Evolutionary conservation across 2,329 filamentous ascomycete genomes (phyloP).

Genomic region (Lecanosticta acicola): DNA sequence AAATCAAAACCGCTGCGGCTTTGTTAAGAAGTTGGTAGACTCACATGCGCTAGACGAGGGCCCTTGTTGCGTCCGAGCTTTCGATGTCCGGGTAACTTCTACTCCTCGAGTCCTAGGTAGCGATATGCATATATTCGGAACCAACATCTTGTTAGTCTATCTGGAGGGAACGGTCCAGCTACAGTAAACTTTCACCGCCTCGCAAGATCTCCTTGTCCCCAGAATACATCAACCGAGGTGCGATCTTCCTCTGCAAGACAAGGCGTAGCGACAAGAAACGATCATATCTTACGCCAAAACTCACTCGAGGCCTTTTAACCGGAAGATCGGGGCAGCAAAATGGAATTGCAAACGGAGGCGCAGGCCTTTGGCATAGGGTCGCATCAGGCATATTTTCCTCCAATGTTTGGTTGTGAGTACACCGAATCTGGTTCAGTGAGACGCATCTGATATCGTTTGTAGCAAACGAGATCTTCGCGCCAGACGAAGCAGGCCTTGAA

Average conservation of each 20-base stretch:
- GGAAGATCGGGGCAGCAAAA: not conserved
- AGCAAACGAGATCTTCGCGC: conserved; percentile 1
- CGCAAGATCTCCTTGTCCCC: not conserved
- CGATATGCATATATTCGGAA: too few species aligned
- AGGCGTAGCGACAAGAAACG: not conserved
- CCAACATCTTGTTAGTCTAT: too few species aligned
- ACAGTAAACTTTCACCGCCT: not conserved
- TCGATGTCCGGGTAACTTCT: too few species aligned
- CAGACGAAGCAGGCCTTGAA: not conserved
- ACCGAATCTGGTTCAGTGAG: not conserved
- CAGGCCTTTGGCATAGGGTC: not conserved
- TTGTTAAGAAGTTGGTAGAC: too few species aligned
- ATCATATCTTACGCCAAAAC: not conserved
- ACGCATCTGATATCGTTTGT: not conserved
- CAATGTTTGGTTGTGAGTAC: not conserved
- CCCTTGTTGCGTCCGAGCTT: too few species aligned
- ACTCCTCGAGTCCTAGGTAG: too few species aligned
- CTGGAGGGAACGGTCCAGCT: too few species aligned
- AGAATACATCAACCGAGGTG: too few species aligned
- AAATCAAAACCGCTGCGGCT: too few species aligned
- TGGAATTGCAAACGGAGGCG: not conserved
- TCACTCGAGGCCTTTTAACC: not conserved
- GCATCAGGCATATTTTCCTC: conserved; percentile 1
- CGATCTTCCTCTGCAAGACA: too few species aligned
- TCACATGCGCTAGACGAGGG: too few species aligned